These are phyloP conservation scores for Zygnema circumcarinatum DNA, from an alignment of 139 green algal genomes.

Conservation along the genomic window DNA sequence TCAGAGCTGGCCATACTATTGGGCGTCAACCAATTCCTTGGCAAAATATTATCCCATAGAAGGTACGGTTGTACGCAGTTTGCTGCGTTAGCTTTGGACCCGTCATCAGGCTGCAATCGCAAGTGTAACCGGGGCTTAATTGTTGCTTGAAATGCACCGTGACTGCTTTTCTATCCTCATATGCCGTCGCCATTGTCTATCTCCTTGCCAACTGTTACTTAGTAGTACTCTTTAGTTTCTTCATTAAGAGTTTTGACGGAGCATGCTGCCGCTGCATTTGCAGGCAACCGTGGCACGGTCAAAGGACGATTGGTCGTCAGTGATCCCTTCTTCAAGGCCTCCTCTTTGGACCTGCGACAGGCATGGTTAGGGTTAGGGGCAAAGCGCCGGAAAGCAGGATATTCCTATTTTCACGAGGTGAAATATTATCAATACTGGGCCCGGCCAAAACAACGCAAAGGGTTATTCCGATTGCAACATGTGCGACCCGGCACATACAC, in stretches of 20 bases:
- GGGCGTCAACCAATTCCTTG: constrained; percentile 21
- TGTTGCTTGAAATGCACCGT: not conserved
- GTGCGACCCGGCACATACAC: constrained; percentile 36
- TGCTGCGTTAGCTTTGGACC: not conserved
- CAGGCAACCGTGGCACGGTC: constrained; percentile 13
- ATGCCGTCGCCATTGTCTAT: too few relatives aligned
- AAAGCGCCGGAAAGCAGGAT: not conserved
- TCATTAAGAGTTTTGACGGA: too few relatives aligned
- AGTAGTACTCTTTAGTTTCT: too few relatives aligned
- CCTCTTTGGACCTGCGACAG: constrained; percentile 16
- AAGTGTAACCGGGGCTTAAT: not conserved
- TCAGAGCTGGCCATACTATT: constrained; percentile 26
- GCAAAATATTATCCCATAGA: not conserved
- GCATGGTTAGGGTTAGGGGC: constrained; percentile 24
- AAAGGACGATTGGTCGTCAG: not conserved
- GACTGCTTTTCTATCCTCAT: not conserved
- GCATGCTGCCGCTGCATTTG: too few relatives aligned
- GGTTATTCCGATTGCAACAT: constrained; percentile 5
- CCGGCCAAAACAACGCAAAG: not conserved
- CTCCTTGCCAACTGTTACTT: too few relatives aligned
- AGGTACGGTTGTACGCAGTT: not conserved
- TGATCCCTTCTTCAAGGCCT: not conserved
- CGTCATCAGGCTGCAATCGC: not conserved
- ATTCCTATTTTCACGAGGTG: constrained; percentile 14
- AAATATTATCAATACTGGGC: constrained; percentile 42